Evolutionary conservation across 2,329 filamentous ascomycete species (phyloP).

Genomic region (Hortaea sp.): DNA sequence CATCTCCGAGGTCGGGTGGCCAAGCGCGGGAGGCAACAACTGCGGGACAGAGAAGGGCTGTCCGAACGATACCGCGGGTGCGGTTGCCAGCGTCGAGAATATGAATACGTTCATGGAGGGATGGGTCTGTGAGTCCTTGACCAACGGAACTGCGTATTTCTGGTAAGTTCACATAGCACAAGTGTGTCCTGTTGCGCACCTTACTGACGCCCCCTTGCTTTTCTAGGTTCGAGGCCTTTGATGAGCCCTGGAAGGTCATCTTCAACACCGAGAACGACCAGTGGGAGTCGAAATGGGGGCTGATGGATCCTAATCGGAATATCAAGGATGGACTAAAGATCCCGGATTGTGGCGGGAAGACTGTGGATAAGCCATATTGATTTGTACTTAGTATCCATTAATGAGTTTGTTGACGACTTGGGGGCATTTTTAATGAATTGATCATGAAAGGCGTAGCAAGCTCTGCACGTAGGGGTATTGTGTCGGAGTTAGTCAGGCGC

Average conservation of each 20-base stretch:
- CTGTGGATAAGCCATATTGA: constrained; percentile 20
- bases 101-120: constrained; percentile 78
- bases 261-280: constrained; percentile 56
- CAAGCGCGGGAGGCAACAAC: constrained; percentile 66
- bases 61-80: constrained; percentile 44
- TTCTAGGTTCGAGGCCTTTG: constrained; percentile 74
- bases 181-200: neutral
- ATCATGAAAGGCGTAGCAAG: too few species aligned
- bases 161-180: constrained; percentile 48
- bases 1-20: constrained; percentile 90
- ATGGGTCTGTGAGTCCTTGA: constrained; percentile 73
- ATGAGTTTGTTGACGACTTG: too few species aligned
- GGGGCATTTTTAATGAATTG: too few species aligned
- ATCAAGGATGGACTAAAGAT: constrained; percentile 78
- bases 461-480: too few species aligned
- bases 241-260: constrained; percentile 84
- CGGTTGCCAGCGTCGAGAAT: constrained; percentile 67
- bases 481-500: too few species aligned
- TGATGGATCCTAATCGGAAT: constrained; percentile 76
- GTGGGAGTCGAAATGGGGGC: constrained; percentile 94
- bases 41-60: constrained; percentile 54
- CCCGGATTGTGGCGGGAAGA: constrained; percentile 74
- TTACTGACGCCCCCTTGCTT: neutral
- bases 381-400: too few species aligned
- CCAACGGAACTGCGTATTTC: constrained; percentile 83